Evolutionary conservation across 2,329 filamentous ascomycete genomes (phyloP).

Genomic region (Ophiostoma fasciatum): DNA sequence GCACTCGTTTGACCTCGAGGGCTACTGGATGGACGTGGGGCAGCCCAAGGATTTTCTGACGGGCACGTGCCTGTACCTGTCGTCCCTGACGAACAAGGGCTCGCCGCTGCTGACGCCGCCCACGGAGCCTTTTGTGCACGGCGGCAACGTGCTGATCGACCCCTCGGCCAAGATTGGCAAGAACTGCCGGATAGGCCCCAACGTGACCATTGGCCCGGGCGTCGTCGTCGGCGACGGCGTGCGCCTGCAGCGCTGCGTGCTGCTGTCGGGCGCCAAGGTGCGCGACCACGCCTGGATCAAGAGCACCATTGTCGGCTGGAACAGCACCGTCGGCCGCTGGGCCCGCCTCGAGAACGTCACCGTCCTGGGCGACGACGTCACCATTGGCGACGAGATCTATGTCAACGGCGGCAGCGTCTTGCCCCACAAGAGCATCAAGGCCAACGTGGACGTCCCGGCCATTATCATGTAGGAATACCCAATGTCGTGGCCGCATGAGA

Average conservation of each 20-base stretch:
- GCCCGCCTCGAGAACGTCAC: constrained; percentile 93
- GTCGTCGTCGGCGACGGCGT: constrained; percentile 91
- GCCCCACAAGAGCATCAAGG: constrained; percentile 98
- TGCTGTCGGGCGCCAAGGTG: constrained; percentile 80
- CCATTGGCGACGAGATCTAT: constrained; percentile 95
- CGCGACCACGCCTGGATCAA: constrained; percentile 99
- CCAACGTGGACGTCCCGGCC: constrained; percentile 73
- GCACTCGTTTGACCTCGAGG: constrained; percentile 91
- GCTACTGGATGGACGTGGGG: constrained; percentile 99
- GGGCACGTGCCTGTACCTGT: constrained; percentile 91
- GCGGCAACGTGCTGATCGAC: constrained; percentile 92
- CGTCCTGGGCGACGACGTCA: constrained; percentile 95
- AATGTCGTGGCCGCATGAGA: no score
- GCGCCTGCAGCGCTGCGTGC: constrained; percentile 79
- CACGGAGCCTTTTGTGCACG: constrained; percentile 68
- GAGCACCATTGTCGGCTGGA: constrained; percentile 97
- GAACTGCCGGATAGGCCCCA: constrained; percentile 95
- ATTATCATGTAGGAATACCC: constrained; percentile 63
- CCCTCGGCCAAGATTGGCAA: constrained; percentile 90
- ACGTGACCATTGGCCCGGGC: constrained; percentile 88
- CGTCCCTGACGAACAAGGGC: constrained; percentile 77
- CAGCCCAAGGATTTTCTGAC: constrained; percentile 97
- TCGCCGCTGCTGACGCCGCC: constrained; percentile 67
- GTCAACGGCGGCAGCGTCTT: constrained; percentile 93
- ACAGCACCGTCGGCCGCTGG: constrained; percentile 91